Evolutionary conservation across 345 rosid species (phyloP), one percentile per base, ranked within the genome.

Genomic region (Boechera divaricarpa): DNA sequence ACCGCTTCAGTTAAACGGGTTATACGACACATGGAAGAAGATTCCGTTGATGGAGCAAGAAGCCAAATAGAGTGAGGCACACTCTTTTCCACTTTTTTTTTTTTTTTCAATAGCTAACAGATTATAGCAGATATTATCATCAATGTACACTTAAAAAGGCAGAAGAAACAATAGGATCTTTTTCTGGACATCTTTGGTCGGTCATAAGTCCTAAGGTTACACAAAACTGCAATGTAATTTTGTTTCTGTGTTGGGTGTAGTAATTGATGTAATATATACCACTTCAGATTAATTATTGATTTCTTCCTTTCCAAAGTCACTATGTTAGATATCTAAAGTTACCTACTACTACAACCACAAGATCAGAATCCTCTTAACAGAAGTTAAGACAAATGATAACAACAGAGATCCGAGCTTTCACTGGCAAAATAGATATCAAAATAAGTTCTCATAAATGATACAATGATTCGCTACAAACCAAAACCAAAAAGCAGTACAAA

Each of bases 1-100:
- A 6, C 99, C 99, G 0, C 73, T 92, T 31, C 98, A 94, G 38
- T 65, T 80, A 6, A 85, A 83, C 24, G 91, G 88, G 2, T 36
- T 85, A 74, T 97, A 94, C 2, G 89, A 87, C 59, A 24, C 93
- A 1, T 92, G 98, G 97, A 92, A 89, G 52, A 88, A 86, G 54
- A 83, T 87, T 55, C 96, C 93, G 0, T 80, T 95, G 65, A 78
- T 86, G 77, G 96, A 92, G 63, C 99, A 91, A 80, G 94, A 31
- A 49, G 96, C 99, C 21, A 88, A 90, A 68, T 95, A 83, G 83
- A 51, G 35, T 4, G 16, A 1, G 48, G 1, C 0, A 6, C 65
- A 13, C 5, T 29, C 69, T 16, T 51, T 53, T 33, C 64, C 75
- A 52, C 58, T 36, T 63, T 42, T 61, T 48, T 2, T 48, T 16